These are phyloP conservation scores for slime mould (Dictyostelium discoideum) DNA, from an alignment of 78 protist genomes.

Conservation along the genomic window DNA sequence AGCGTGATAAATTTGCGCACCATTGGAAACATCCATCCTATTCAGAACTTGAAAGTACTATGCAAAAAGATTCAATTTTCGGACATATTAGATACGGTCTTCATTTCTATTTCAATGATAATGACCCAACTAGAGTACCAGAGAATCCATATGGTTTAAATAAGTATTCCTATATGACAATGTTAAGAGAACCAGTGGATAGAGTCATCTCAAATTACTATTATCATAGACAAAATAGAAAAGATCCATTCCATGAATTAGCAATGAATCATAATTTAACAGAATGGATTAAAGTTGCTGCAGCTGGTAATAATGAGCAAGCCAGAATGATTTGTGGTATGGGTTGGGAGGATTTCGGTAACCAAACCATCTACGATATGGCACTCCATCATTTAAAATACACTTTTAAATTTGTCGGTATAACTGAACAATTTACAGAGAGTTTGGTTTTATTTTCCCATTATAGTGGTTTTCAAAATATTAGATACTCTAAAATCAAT, in stretches of 20 bases:
- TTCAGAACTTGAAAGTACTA: not conserved
- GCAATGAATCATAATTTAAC: slow-evolving; percentile 17
- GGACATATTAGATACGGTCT: slow-evolving; percentile 68
- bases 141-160: slow-evolving; percentile 15
- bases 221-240: slow-evolving; percentile 69
- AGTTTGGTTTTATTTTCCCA: slow-evolving; percentile 43
- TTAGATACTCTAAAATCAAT: slow-evolving; percentile 6
- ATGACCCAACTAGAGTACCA: not conserved
- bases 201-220: slow-evolving; percentile 71
- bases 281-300: slow-evolving; percentile 26
- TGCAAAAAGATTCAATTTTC: not conserved
- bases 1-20: slow-evolving; percentile 18
- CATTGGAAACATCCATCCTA: slow-evolving; percentile 50
- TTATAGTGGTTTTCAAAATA: slow-evolving; percentile 30
- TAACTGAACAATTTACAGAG: slow-evolving; percentile 41
- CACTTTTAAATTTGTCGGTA: slow-evolving; percentile 45
- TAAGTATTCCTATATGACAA: slow-evolving; percentile 48
- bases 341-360: not conserved
- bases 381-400: slow-evolving; percentile 63
- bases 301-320: slow-evolving; percentile 72
- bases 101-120: slow-evolving; percentile 23
- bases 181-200: slow-evolving; percentile 76
- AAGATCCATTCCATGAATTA: slow-evolving; percentile 55
- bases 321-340: slow-evolving; percentile 76
- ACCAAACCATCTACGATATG: not conserved